Base-by-base conservation (phyloP, 371 early-diverging fungal species). In the Gilbertella persicaria region DNA sequence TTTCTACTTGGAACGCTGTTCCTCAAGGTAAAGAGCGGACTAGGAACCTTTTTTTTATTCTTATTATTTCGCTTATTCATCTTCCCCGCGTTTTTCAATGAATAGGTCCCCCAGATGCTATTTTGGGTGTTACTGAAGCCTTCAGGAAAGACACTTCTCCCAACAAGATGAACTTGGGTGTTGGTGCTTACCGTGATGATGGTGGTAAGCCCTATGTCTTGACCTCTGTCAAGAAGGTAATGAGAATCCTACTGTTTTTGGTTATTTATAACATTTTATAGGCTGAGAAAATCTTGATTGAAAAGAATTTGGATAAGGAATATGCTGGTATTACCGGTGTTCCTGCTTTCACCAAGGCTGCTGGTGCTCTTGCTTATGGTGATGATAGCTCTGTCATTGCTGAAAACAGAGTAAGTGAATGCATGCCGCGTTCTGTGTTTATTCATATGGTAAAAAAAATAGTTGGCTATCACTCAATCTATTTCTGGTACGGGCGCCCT, bases 401-500 rank as follows among this genome's bases (percentile, higher is more conserved):
- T 58, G 90, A 82, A 30, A 86, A 85, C 53, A 83, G 87, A 58
- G 85, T 87, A 85, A 63, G 79, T 74, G 4, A 14, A 33, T 28
- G 28, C 2, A 33, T 28, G 33, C 13, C 10, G 33, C 17, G 12
- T 50, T 37, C 12, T 47, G 39, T 47, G 52, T 40, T 48, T 48
- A 30, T 9, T 28, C 21, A 25, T 14, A 23, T 16, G 24, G 24
- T 58, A 21, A 13, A 13, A 36, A 26, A 0, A 29, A 29, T 56
- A 89, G 83, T 67, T 97, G 58, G 93, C 91, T 33, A 85, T 91
- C 50, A 87, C 93, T 49, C 99, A 98, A 78, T 87, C 95, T 44
- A 90, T 98, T 60, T 96, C 97, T 7, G 99, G 98, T 45, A 97
- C 99, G 25, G 99, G 99, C 62, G 99, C 98, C 24, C 87, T 97